A percentile compares a stretch with the other conserved stretches of the same genome.
phyloP scores from a whole-genome alignment of 2,329 filamentous ascomycete genomes.

The Fusarium annulatum region DNA sequence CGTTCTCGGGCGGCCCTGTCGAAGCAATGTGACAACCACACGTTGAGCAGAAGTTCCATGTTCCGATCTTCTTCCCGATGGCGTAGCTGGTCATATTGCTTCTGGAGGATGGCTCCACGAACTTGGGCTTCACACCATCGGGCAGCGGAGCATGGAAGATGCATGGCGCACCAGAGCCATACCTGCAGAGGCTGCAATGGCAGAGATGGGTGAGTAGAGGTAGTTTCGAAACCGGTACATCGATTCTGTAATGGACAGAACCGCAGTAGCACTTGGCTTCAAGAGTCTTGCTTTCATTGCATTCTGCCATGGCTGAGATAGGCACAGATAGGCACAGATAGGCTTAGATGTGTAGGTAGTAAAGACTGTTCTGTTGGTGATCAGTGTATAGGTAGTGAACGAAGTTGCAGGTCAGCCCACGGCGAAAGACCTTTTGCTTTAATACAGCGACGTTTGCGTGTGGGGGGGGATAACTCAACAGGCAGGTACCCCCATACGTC shows the following conservation, averaged over 20 bases:
- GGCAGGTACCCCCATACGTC: background rate
- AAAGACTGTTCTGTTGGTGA: background rate
- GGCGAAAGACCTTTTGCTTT: background rate
- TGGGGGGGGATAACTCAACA: background rate
- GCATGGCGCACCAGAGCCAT: constrained; percentile 55
- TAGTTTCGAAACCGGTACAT: constrained; percentile 51
- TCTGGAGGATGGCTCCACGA: constrained; percentile 54
- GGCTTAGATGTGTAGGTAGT: background rate
- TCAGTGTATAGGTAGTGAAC: background rate
- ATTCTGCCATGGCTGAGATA: constrained; percentile 34
- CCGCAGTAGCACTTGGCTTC: constrained; percentile 60
- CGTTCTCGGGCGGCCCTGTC: constrained; percentile 43
- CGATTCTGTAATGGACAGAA: constrained; percentile 56
- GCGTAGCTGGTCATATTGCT: constrained; percentile 53
- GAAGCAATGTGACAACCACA: constrained; percentile 60
- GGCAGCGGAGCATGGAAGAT: constrained; percentile 56
- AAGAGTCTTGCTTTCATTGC: constrained; percentile 48
- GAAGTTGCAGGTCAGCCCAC: background rate
- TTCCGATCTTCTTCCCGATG: constrained; percentile 44
- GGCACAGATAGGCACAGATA: background rate
- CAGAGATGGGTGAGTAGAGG: constrained; percentile 58
- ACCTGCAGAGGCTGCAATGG: constrained; percentile 59
- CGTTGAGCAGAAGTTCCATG: constrained; percentile 57
- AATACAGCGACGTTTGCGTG: constrained; percentile 1
- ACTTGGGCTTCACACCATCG: constrained; percentile 49